Conservation (phyloP, 164 flowering plant species). For the Dillenia suffruticosa region DNA sequence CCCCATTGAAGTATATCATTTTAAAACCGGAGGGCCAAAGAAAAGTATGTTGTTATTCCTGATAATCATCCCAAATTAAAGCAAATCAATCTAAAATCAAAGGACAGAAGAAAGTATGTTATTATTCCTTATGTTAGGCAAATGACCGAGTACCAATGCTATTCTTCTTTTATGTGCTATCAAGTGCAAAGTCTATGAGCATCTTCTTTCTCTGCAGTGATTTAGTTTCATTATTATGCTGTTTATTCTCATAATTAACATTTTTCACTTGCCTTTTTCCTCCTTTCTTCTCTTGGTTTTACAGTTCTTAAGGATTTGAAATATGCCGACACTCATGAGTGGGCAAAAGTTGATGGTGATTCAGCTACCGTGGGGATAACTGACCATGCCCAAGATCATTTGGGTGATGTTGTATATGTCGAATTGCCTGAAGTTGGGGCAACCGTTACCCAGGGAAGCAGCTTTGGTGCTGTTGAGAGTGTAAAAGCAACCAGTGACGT, state of each 20-base stretch:
- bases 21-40: too few relatives aligned
- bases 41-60: too few relatives aligned
- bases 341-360: conserved; percentile 65
- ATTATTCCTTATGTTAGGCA: background rate
- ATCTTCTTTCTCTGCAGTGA: background rate
- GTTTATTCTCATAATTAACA: background rate
- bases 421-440: conserved; percentile 90
- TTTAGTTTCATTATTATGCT: background rate
- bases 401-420: conserved; percentile 96
- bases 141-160: background rate
- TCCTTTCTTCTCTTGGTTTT: conserved; percentile 3
- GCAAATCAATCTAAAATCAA: too few relatives aligned
- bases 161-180: background rate
- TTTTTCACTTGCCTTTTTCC: background rate
- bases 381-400: conserved; percentile 88
- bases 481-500: conserved; percentile 97
- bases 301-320: conserved; percentile 70
- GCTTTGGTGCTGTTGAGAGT: conserved; percentile 97
- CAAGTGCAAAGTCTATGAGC: background rate
- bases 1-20: too few relatives aligned
- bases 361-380: conserved; percentile 66
- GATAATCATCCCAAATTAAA: too few relatives aligned
- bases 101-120: too few relatives aligned
- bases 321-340: conserved; percentile 70
- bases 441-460: conserved; percentile 48